These are phyloP conservation scores for Ogataea wickerhamii DNA, from an alignment of 805 yeast genomes.

Conservation along the genomic window DNA sequence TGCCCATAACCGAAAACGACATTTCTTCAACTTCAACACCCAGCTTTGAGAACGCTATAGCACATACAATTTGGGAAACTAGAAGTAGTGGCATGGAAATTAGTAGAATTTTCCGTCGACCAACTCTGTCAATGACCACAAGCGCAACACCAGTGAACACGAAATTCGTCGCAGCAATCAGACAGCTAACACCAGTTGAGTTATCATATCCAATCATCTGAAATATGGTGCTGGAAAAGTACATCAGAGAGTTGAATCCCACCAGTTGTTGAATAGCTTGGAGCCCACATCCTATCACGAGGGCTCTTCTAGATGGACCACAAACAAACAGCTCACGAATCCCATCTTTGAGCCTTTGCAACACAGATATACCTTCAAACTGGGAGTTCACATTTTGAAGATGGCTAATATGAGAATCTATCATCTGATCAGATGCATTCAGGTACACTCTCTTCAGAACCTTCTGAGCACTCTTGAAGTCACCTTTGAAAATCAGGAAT, in stretches of 20 bases:
- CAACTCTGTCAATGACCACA: slow-evolving; percentile 47
- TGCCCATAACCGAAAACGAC: not conserved
- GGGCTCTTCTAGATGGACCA: slow-evolving; percentile 48
- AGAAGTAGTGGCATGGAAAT: slow-evolving; percentile 46
- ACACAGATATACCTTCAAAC: slow-evolving; percentile 28
- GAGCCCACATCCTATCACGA: slow-evolving; percentile 52
- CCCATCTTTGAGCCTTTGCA: slow-evolving; percentile 31
- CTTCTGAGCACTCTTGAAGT: slow-evolving; percentile 35
- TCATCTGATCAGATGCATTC: slow-evolving; percentile 34
- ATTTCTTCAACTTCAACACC: slow-evolving; percentile 32
- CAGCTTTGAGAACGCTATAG: slow-evolving; percentile 46
- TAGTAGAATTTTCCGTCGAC: slow-evolving; percentile 47
- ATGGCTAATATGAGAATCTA: slow-evolving; percentile 43
- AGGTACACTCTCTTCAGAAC: slow-evolving; percentile 40
- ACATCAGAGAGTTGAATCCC: slow-evolving; percentile 57
- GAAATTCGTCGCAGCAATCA: slow-evolving; percentile 54
- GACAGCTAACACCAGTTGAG: slow-evolving; percentile 51
- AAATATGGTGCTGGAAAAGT: slow-evolving; percentile 52
- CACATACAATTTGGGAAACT: slow-evolving; percentile 44
- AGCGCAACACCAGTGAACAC: slow-evolving; percentile 48
- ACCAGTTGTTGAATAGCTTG: slow-evolving; percentile 57
- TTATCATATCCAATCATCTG: slow-evolving; percentile 50
- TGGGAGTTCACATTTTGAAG: slow-evolving; percentile 29
- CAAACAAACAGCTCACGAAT: slow-evolving; percentile 39
- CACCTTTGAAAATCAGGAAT: slow-evolving; percentile 44